These are phyloP conservation scores for Fusarium concolor DNA, from an alignment of 2,329 filamentous ascomycete genomes.

Conservation along the genomic window DNA sequence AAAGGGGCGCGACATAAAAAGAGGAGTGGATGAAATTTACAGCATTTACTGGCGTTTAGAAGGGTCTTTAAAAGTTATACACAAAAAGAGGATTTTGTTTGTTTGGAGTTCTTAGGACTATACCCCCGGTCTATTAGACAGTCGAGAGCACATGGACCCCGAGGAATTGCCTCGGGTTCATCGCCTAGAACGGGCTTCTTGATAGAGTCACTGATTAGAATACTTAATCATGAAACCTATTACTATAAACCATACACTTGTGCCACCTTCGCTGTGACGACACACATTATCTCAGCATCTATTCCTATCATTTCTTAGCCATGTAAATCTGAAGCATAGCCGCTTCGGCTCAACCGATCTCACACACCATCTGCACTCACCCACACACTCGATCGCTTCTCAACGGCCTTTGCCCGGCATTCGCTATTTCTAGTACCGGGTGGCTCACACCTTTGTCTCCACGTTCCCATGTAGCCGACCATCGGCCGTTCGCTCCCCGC, in stretches of 20 bases:
- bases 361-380: constrained; percentile 6
- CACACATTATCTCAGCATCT: too few relatives aligned
- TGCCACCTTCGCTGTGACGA: background rate
- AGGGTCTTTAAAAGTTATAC: constrained; percentile 30
- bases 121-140: constrained; percentile 50
- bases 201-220: constrained; percentile 44
- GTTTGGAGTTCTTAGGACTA: constrained; percentile 47
- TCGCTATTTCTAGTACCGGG: constrained; percentile 28
- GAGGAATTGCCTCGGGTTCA: constrained; percentile 38
- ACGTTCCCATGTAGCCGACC: constrained; percentile 29
- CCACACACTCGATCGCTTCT: constrained; percentile 5
- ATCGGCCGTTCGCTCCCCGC: constrained; percentile 8
- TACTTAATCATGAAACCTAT: constrained; percentile 38
- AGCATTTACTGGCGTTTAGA: constrained; percentile 47
- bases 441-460: background rate
- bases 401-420: constrained; percentile 26
- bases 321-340: background rate
- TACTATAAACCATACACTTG: background rate
- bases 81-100: constrained; percentile 29
- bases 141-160: constrained; percentile 38
- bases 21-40: constrained; percentile 23
- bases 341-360: constrained; percentile 14
- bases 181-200: constrained; percentile 47
- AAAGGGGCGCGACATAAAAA: constrained; percentile 40
- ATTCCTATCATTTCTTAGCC: background rate